A percentile compares a stretch with the other conserved stretches of the same genome.
phyloP scores from a whole-genome alignment of 495 filamentous ascomycete genomes.

The Hapsidospora chrysogenum region DNA sequence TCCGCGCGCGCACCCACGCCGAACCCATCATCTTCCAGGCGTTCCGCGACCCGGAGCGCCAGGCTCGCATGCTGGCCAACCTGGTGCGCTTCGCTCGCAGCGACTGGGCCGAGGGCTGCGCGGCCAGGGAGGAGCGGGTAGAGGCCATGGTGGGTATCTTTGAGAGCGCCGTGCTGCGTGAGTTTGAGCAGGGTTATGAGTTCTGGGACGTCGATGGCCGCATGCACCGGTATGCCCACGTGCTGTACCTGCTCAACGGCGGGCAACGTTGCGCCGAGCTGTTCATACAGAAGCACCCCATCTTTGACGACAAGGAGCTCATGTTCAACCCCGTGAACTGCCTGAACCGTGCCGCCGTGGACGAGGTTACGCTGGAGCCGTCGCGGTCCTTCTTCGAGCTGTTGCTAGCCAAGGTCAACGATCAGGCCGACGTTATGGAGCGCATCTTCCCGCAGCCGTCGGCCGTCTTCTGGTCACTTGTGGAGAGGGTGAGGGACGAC shows the following conservation, averaged over 20 bases:
- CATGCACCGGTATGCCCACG: conserved; percentile 78
- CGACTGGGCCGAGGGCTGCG: conserved; percentile 62
- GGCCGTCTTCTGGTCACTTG: conserved; percentile 57
- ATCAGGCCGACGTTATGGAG: conserved; percentile 70
- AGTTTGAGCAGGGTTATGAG: conserved; percentile 86
- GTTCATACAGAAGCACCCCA: conserved; percentile 74
- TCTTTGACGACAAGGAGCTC: conserved; percentile 55
- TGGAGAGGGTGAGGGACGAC: conserved; percentile 70
- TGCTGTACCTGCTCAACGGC: conserved; percentile 69
- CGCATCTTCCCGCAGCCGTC: conserved; percentile 67
- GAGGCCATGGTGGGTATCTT: conserved; percentile 66
- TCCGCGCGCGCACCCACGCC: conserved; percentile 49
- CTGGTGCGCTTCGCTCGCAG: conserved; percentile 60
- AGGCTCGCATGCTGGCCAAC: conserved; percentile 76
- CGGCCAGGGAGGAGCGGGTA: conserved; percentile 50
- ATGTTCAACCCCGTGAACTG: conserved; percentile 72
- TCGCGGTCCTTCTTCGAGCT: conserved; percentile 67
- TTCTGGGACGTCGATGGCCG: conserved; percentile 75
- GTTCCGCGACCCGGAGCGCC: conserved; percentile 73
- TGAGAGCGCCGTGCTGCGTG: conserved; percentile 73
- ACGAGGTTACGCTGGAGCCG: conserved; percentile 53
- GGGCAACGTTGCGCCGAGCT: conserved; percentile 60
- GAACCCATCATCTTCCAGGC: conserved; percentile 73
- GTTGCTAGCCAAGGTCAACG: conserved; percentile 57
- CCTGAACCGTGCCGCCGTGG: conserved; percentile 45